These are phyloP conservation scores for Rhynchosporium secalis DNA, from an alignment of 2,329 filamentous ascomycete species.

Conservation along the genomic window DNA sequence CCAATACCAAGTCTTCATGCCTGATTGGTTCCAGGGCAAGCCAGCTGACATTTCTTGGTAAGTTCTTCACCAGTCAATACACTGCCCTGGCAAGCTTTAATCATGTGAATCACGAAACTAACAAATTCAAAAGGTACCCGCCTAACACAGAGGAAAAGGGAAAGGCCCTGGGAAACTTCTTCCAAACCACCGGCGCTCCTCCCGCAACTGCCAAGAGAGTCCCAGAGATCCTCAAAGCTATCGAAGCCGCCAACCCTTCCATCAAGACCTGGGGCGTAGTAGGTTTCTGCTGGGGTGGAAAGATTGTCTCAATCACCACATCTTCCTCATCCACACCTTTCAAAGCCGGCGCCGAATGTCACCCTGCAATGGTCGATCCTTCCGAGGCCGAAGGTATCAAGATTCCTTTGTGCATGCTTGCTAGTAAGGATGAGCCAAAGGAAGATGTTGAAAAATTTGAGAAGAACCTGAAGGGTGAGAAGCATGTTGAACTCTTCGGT, in stretches of 20 bases:
- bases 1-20: constrained; percentile 85
- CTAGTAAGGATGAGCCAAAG: constrained; percentile 62
- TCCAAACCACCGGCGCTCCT: constrained; percentile 41
- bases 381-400: constrained; percentile 60
- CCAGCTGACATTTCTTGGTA: constrained; percentile 49
- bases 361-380: constrained; percentile 65
- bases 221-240: constrained; percentile 50
- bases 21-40: constrained; percentile 81
- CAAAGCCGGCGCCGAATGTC: constrained; percentile 51
- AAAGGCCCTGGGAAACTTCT: constrained; percentile 58
- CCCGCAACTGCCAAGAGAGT: constrained; percentile 48
- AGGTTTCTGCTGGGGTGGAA: constrained; percentile 41
- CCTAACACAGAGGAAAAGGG: constrained; percentile 63
- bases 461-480: constrained; percentile 45
- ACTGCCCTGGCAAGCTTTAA: not conserved
- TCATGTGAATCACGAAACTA: not conserved
- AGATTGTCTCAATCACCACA: constrained; percentile 35
- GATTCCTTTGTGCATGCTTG: constrained; percentile 62
- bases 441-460: constrained; percentile 48
- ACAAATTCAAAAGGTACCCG: constrained; percentile 48
- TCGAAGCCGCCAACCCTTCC: constrained; percentile 52
- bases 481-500: constrained; percentile 50
- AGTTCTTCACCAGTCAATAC: constrained; percentile 1
- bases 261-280: constrained; percentile 49
- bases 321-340: constrained; percentile 46